Base-by-base conservation (phyloP, 371 early-diverging fungal species). In the Mucor irregularis region DNA sequence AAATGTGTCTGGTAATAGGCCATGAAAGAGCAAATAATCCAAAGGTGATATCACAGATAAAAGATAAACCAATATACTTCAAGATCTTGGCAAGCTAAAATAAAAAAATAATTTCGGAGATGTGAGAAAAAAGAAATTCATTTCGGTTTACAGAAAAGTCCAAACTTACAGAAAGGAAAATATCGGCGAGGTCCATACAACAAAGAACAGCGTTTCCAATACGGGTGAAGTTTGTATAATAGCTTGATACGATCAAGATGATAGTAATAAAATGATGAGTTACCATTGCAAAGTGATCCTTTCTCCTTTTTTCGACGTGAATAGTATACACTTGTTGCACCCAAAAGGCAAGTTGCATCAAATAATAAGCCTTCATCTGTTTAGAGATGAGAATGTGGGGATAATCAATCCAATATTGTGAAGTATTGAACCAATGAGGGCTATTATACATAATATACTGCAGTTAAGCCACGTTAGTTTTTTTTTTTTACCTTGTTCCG, bases 241-340 rank as follows among this genome's bases (percentile, higher is more conserved):
- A 93, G 4, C 90, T 88, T 19, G 76, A 67, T 0, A 80, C 68
- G 10, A 94, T 70, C 34, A 94, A 65, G 9, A 78, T 64, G 44
- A 83, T 81, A 24, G 95, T 92, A 43, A 91, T 85, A 24, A 88
- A 64, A 52, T 94, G 95, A 73, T 94, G 95, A n/a, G 81, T 62
- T 16, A 89, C 56, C 88, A 92, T 89, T 52, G 86, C 87, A 35
- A 68, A 28, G 53, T 88, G 89, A 64, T 94, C 95, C 58, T 88
- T 91, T 61, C 91, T 81, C 26, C 82, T 82, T 53, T 90, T 85
- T 60, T 94, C 93, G 37, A 90, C 75, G 42, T 86, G 80, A 14
- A 92, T 70, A 1, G 85, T 83, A 54, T 86, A 80, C 34, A 89
- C 51, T 60, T 89, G 89, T 44, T 90, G 89, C 17, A 91, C 45